Evolutionary conservation across 1,284 basidiomycete species (phyloP).

Genomic region (Wolfiporia cocos): DNA sequence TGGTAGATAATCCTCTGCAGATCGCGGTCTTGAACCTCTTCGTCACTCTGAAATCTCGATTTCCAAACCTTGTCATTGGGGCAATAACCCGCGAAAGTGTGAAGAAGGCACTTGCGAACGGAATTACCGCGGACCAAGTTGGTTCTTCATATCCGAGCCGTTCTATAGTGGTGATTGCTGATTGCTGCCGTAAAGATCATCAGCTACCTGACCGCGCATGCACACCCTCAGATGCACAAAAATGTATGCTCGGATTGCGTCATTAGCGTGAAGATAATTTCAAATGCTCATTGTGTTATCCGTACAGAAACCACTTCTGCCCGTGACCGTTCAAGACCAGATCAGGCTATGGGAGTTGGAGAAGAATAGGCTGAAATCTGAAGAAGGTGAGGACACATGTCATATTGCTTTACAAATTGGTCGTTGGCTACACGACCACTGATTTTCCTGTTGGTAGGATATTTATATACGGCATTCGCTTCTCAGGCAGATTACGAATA

Average conservation of each 20-base stretch:
- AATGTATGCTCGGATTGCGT: slow-evolving; percentile 47
- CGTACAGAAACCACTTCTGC: slow-evolving; percentile 77
- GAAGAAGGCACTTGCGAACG: slow-evolving; percentile 89
- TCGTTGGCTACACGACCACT: slow-evolving; percentile 17
- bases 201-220: slow-evolving; percentile 89
- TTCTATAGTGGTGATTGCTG: slow-evolving; percentile 7
- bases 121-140: slow-evolving; percentile 95
- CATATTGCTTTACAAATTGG: slow-evolving; percentile 13
- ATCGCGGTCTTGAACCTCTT: slow-evolving; percentile 96
- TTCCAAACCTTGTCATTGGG: slow-evolving; percentile 94
- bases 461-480: slow-evolving; percentile 83
- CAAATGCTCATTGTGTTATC: not conserved
- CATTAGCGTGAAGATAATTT: not conserved
- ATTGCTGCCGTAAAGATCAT: slow-evolving; percentile 66
- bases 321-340: slow-evolving; percentile 97
- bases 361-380: slow-evolving; percentile 83
- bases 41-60: slow-evolving; percentile 87
- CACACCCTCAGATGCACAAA: slow-evolving; percentile 97
- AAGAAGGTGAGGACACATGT: slow-evolving; percentile 65
- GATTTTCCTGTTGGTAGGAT: slow-evolving; percentile 46
- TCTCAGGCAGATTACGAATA: slow-evolving; percentile 85
- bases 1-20: slow-evolving; percentile 86
- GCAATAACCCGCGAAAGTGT: slow-evolving; percentile 94
- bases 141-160: slow-evolving; percentile 1
- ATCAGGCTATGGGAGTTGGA: slow-evolving; percentile 98